Percentiles rank a stretch among this genome's conserved stretches.
Conservation (phyloP, 2,329 filamentous ascomycete species). For the Botryosphaeria dothidea region DNA sequence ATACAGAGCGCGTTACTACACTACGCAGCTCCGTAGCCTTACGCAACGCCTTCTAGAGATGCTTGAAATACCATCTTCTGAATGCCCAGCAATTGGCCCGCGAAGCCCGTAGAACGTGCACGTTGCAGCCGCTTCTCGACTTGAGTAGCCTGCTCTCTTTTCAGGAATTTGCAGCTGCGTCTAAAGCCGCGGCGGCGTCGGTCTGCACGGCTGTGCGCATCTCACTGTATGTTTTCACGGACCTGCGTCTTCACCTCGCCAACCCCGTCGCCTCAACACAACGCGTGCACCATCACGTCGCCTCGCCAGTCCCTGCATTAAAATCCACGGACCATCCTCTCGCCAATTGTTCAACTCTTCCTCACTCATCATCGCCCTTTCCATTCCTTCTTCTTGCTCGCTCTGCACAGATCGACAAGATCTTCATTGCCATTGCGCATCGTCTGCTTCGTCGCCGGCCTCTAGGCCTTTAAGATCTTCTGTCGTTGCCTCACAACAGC, state of each 20-base stretch:
- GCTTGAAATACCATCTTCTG: too few relatives aligned
- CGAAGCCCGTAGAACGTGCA: too few relatives aligned
- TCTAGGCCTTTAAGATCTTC: too few relatives aligned
- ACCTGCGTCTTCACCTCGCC: neutral
- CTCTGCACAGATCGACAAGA: too few relatives aligned
- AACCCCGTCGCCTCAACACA: neutral
- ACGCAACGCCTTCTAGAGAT: neutral
- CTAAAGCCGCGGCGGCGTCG: neutral
- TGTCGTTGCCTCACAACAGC: too few relatives aligned
- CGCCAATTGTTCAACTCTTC: neutral
- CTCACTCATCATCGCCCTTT: neutral
- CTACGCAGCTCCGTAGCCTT: conserved; percentile 1
- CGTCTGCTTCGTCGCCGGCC: too few relatives aligned
- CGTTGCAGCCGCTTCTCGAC: neutral
- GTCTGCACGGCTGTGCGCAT: neutral
- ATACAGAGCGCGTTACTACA: neutral
- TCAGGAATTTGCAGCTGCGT: neutral
- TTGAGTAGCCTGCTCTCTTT: neutral
- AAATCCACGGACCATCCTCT: neutral
- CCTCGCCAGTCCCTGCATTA: neutral
- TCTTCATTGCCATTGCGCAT: too few relatives aligned
- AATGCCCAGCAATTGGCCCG: too few relatives aligned
- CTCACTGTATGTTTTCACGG: neutral
- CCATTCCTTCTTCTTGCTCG: too few relatives aligned
- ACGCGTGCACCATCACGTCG: neutral